Percentiles rank a stretch among this genome's conserved stretches.
These are phyloP conservation scores for Vanrija sp. DNA, from an alignment of 1,284 basidiomycete genomes.

Conservation along the genomic window DNA sequence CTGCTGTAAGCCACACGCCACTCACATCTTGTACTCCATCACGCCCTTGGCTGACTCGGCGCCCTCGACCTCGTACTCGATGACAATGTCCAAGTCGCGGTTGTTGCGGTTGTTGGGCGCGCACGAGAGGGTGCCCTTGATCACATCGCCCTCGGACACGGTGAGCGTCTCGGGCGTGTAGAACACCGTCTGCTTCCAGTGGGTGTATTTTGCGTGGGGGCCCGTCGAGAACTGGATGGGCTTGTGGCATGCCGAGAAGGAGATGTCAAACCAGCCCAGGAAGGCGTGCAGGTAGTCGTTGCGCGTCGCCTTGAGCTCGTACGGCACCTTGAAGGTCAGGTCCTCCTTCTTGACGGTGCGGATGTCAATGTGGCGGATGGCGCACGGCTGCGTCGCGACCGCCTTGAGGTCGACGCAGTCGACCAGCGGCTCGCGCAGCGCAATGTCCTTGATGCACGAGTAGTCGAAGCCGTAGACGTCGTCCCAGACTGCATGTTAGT, in stretches of 20 bases:
- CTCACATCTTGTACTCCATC: slow-evolving; percentile 54
- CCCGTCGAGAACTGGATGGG: slow-evolving; percentile 92
- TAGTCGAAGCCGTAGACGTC: slow-evolving; percentile 99
- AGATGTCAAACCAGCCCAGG: slow-evolving; percentile 98
- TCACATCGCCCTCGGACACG: slow-evolving; percentile 61
- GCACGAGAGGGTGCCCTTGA: slow-evolving; percentile 69
- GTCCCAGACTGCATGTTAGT: slow-evolving; percentile 76
- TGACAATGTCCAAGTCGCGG: slow-evolving; percentile 83
- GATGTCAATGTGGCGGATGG: slow-evolving; percentile 88
- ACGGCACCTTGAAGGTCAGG: slow-evolving; percentile 76
- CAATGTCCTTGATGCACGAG: slow-evolving; percentile 99
- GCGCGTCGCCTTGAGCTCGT: slow-evolving; percentile 76
- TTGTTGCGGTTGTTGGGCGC: slow-evolving; percentile 86
- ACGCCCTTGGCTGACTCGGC: slow-evolving; percentile 37
- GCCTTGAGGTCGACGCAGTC: slow-evolving; percentile 94
- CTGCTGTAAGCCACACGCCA: neutral
- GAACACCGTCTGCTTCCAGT: slow-evolving; percentile 98
- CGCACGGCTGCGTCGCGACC: slow-evolving; percentile 83
- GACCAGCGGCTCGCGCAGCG: slow-evolving; percentile 90
- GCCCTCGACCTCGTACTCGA: slow-evolving; percentile 63
- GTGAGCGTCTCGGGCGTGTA: slow-evolving; percentile 74
- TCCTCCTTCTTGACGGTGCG: slow-evolving; percentile 93
- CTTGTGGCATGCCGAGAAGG: slow-evolving; percentile 95
- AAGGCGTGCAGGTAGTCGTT: slow-evolving; percentile 99
- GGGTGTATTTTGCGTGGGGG: slow-evolving; percentile 92